Percentiles rank a stretch among this genome's conserved stretches.
Evolutionary conservation across 2,329 filamentous ascomycete species (phyloP).

Genomic region (Neopestalotiopsis clavispora): DNA sequence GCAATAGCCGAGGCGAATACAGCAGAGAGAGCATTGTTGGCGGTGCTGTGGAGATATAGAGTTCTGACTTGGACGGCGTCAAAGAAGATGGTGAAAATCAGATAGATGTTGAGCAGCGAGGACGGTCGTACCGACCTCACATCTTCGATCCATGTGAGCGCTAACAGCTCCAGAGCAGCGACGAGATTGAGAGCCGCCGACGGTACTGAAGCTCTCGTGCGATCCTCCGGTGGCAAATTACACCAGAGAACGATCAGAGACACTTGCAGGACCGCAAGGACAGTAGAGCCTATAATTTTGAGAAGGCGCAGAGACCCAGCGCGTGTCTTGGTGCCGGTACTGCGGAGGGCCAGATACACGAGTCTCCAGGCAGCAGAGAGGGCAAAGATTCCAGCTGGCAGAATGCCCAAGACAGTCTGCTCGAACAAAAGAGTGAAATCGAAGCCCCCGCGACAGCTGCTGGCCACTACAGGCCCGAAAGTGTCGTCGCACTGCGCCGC

Average conservation of each 20-base stretch:
- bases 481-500: neutral
- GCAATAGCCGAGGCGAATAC: neutral
- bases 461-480: neutral
- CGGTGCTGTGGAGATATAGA: conserved; percentile 39
- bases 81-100: conserved; percentile 47
- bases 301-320: conserved; percentile 38
- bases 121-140: conserved; percentile 43
- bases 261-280: neutral
- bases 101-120: conserved; percentile 44
- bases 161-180: neutral
- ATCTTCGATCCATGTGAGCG: conserved; percentile 27
- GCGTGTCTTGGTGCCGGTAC: conserved; percentile 34
- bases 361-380: conserved; percentile 37
- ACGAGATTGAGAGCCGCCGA: conserved; percentile 19
- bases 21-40: neutral
- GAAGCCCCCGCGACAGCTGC: neutral
- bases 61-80: conserved; percentile 50
- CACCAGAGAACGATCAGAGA: neutral
- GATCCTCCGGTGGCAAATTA: neutral
- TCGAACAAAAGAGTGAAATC: neutral
- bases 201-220: neutral
- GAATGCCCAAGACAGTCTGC: neutral
- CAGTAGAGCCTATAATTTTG: conserved; percentile 35
- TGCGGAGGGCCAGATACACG: conserved; percentile 34
- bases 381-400: neutral